Percentiles rank a stretch among this genome's conserved stretches.
Evolutionary conservation across 495 filamentous ascomycete species (phyloP).

Genomic region (Chlorociboria aeruginascens): DNA sequence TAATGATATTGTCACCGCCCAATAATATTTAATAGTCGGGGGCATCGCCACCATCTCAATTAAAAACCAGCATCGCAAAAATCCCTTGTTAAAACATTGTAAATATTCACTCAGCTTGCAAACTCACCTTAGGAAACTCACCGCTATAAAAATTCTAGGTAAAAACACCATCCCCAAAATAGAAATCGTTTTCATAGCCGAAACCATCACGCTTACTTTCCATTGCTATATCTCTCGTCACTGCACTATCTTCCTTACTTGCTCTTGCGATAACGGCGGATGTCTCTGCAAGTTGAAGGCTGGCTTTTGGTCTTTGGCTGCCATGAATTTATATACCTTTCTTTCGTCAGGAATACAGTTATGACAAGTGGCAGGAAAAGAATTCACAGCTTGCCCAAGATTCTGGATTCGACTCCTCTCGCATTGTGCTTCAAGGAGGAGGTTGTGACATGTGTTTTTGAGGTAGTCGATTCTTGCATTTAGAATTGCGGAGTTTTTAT

Average conservation of each 20-base stretch:
- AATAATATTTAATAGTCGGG: neutral
- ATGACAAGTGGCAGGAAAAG: no score
- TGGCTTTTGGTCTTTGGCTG: neutral
- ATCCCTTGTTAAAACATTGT: neutral
- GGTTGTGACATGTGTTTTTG: no score
- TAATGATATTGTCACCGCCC: neutral
- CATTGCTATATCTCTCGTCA: neutral
- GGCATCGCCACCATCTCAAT: neutral
- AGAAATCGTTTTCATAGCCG: neutral
- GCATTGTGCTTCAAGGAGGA: no score
- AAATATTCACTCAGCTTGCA: neutral
- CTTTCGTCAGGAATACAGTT: neutral
- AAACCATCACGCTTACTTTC: neutral
- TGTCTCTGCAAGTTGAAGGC: neutral
- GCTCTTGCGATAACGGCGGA: neutral
- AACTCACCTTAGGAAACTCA: neutral
- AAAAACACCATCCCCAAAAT: neutral
- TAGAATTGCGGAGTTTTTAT: no score
- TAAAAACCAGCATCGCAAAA: neutral
- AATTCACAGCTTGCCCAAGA: no score
- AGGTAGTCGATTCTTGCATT: no score
- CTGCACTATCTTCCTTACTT: neutral
- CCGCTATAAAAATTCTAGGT: neutral
- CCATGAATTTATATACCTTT: neutral
- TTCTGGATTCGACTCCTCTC: no score